These are phyloP conservation scores for Xylariaceae sp. DNA, from an alignment of 2,329 filamentous ascomycete species.

Conservation along the genomic window DNA sequence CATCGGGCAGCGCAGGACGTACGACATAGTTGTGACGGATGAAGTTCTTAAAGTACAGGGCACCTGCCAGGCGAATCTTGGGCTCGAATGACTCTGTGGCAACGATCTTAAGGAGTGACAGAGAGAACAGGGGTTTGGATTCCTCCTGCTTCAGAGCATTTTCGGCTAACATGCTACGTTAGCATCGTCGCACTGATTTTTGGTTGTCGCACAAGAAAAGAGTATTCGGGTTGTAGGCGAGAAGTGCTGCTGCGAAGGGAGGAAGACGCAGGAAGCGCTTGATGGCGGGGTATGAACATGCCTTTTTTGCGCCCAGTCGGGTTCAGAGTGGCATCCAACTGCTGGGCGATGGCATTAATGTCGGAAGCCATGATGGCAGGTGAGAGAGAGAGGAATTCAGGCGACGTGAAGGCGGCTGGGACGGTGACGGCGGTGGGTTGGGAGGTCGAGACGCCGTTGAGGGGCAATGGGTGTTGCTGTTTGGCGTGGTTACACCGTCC, in stretches of 20 bases:
- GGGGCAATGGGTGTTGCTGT: slow-evolving; percentile 2
- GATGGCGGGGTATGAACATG: slow-evolving; percentile 34
- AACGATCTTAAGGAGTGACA: slow-evolving; percentile 85
- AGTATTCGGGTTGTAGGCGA: background rate
- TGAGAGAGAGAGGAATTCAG: slow-evolving; percentile 6
- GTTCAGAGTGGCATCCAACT: slow-evolving; percentile 88
- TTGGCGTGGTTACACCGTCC: slow-evolving; percentile 10
- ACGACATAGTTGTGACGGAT: slow-evolving; percentile 89
- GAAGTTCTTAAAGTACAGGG: slow-evolving; percentile 98
- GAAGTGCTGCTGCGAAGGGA: background rate
- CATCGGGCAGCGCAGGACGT: slow-evolving; percentile 31
- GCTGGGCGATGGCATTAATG: slow-evolving; percentile 64
- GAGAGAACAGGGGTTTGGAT: slow-evolving; percentile 79
- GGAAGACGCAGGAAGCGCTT: background rate
- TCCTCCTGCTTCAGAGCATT: slow-evolving; percentile 73
- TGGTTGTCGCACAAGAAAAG: background rate
- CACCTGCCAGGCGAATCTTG: slow-evolving; percentile 80
- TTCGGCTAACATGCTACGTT: slow-evolving; percentile 59
- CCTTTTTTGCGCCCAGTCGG: slow-evolving; percentile 86
- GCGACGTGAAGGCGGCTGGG: background rate
- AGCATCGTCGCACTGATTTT: background rate
- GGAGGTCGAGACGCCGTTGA: slow-evolving; percentile 1
- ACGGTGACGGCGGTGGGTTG: background rate
- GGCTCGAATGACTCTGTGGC: slow-evolving; percentile 66
- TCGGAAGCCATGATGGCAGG: slow-evolving; percentile 49